Evolutionary conservation across 805 yeast species (phyloP).

Genomic region (Pichia kluyveri): DNA sequence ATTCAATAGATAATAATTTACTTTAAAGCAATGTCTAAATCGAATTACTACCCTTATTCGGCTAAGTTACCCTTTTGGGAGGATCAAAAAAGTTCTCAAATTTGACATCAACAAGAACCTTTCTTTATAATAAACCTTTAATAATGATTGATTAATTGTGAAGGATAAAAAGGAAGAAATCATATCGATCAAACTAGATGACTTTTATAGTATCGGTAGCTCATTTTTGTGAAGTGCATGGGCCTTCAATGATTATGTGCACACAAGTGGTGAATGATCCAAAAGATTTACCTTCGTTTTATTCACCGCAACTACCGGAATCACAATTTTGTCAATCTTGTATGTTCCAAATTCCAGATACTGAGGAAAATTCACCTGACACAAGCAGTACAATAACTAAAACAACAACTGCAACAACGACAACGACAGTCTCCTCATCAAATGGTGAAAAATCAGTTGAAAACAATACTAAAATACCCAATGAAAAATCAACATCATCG

Average conservation of each 20-base stretch:
- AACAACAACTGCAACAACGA: slow-evolving; percentile 1
- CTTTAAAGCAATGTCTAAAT: too few relatives aligned
- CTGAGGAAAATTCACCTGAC: not conserved
- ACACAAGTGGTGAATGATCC: slow-evolving; percentile 33
- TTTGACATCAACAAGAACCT: too few relatives aligned
- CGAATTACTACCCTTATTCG: not conserved
- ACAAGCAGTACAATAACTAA: slow-evolving; percentile 32
- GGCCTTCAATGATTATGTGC: slow-evolving; percentile 58
- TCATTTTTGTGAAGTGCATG: slow-evolving; percentile 74
- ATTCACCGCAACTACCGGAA: slow-evolving; percentile 29
- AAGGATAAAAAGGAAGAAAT: too few relatives aligned
- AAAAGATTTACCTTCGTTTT: slow-evolving; percentile 18
- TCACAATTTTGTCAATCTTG: slow-evolving; percentile 49
- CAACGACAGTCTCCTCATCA: not conserved
- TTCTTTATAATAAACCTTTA: too few relatives aligned
- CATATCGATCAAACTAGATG: slow-evolving; percentile 8
- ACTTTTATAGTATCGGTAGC: slow-evolving; percentile 47
- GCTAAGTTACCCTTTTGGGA: not conserved
- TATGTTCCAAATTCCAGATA: slow-evolving; percentile 25
- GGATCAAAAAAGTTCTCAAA: not conserved
- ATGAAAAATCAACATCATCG: not conserved
- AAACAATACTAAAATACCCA: not conserved
- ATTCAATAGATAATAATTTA: too few relatives aligned
- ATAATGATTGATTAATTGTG: not conserved
- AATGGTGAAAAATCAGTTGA: not conserved